Conservation (phyloP, 2,329 filamentous ascomycete genomes). For the Dactylonectria macrodidyma region DNA sequence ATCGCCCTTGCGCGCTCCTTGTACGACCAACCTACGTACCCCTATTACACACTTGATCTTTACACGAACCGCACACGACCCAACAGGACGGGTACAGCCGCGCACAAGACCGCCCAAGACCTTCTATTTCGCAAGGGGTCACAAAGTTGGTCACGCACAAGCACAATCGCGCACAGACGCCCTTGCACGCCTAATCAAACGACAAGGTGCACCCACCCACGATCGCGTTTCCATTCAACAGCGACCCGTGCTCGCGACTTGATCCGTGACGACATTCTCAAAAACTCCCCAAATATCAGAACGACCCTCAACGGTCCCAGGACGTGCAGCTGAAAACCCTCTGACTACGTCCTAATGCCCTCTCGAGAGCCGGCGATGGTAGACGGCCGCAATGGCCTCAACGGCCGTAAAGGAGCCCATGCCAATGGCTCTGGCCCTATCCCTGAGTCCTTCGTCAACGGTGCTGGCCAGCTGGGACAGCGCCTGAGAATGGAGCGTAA, state of each 20-base stretch:
- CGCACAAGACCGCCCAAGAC: constrained; percentile 4
- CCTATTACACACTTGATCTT: constrained; percentile 9
- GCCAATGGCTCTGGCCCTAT: constrained; percentile 43
- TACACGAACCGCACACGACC: neutral
- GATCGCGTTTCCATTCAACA: constrained; percentile 22
- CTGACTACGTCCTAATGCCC: constrained; percentile 38
- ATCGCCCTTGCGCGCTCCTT: constrained; percentile 11
- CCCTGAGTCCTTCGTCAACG: constrained; percentile 52
- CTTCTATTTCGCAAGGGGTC: constrained; percentile 15
- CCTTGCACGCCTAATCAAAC: constrained; percentile 13
- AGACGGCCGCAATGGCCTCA: constrained; percentile 44
- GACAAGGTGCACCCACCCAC: constrained; percentile 38
- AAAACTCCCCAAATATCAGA: constrained; percentile 4
- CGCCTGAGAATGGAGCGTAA: constrained; percentile 66
- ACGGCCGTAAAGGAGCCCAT: constrained; percentile 31
- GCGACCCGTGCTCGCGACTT: constrained; percentile 17
- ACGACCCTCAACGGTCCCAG: constrained; percentile 19
- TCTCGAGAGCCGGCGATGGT: constrained; percentile 41
- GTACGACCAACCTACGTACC: constrained; percentile 6
- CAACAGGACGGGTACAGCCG: neutral
- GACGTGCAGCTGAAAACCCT: constrained; percentile 28
- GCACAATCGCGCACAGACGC: constrained; percentile 28
- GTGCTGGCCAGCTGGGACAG: constrained; percentile 52
- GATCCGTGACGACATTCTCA: constrained; percentile 28
- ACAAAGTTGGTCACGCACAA: constrained; percentile 10